Base-by-base conservation (phyloP, 2,329 filamentous ascomycete species). In the Fusarium duplospermum region DNA sequence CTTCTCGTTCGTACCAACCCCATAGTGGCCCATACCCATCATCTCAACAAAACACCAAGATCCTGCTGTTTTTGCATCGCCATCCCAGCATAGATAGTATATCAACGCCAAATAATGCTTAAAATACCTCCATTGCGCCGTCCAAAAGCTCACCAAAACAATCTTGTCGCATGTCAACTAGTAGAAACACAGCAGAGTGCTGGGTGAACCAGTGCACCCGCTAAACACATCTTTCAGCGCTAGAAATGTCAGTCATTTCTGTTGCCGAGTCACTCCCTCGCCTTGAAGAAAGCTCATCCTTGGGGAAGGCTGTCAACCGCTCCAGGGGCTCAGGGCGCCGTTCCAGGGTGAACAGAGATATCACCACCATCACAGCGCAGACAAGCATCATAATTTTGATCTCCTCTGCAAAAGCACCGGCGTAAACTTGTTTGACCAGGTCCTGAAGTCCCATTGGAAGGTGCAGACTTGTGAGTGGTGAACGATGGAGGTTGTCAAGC, bases 381-480 rank as follows among this genome's bases (percentile, higher is more conserved):
- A 86, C 75, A 29, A 84, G 81, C 54, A 86, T 82, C 83, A 88
- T 85, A 56, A 88, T 79, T 63, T 83, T 84, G 40, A 86, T 83
- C 68, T 88, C 84, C 31, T 83, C 81, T 1, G 82, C 81, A 74
- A 88, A 89, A 2, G 87, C 86, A 2, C 73, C 78, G 0, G 86
- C 83, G 64, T 88, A 88, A 9, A 85, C 83, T 16, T 80, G 75
- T 61, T 81, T 83, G 27, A 87, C 81, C 10, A 80, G 68, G 2
- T 80, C 74, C 50, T 82, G 81, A 16, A 83, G 73, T 2, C 81
- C 76, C 0, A 69, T 60, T 1, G 83, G 78, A 33, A 86, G 79
- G 29, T 79, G 77, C 11, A 84, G 76, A 24, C 82, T 79, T 24
- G 83, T 82, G 1, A 84, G 80, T 0, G 85, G 86, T 29, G 84